phyloP scores from a whole-genome alignment of 2,329 filamentous ascomycete genomes.

The Colletotrichum sp. region DNA sequence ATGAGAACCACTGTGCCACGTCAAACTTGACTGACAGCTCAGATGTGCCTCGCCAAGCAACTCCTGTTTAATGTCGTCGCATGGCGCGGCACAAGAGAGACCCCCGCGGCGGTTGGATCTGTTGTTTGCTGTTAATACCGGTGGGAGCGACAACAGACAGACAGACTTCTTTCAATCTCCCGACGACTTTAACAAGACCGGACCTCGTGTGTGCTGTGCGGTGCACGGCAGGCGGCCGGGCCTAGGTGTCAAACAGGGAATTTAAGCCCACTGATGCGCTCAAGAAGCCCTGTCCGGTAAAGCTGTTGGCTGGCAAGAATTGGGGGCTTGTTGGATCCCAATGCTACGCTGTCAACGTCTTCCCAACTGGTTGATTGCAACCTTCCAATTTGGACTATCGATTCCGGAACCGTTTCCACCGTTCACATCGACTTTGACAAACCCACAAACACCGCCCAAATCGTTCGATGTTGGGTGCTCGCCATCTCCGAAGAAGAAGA shows the following conservation, averaged over 20 bases:
- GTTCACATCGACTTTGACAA: not conserved
- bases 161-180: not conserved
- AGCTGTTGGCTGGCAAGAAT: not conserved
- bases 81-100: not conserved
- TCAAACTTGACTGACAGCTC: not conserved
- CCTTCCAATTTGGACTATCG: not conserved
- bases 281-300: not conserved
- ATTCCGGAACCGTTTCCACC: not conserved
- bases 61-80: not conserved
- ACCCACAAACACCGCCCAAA: not conserved
- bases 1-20: not conserved
- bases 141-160: not conserved
- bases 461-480: not conserved
- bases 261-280: slow-evolving; percentile 6
- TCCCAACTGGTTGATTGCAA: not conserved
- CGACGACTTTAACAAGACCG: not conserved
- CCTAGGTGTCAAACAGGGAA: not conserved
- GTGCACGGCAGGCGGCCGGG: not conserved
- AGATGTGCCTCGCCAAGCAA: not conserved
- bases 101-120: not conserved
- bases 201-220: not conserved
- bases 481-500: not conserved
- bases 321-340: not conserved
- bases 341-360: not conserved
- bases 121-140: not conserved